These are phyloP conservation scores for Solanum pennellii DNA, from an alignment of 257 asterid species.

Conservation along the genomic window DNA sequence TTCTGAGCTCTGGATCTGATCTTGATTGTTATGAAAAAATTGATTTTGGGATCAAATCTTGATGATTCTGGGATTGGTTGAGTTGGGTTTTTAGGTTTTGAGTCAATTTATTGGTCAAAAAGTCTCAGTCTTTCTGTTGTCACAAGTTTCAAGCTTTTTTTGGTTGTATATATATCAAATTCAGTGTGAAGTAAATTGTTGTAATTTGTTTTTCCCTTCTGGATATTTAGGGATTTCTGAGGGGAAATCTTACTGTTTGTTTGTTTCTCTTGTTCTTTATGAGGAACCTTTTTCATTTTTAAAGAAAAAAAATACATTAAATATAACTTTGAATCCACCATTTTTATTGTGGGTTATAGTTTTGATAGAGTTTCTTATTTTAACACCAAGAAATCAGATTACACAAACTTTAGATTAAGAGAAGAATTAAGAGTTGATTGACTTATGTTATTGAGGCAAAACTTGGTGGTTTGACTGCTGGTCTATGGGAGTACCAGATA, in stretches of 20 bases:
- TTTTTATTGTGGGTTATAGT: slow-evolving; percentile 69
- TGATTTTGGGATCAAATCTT: slow-evolving; percentile 34
- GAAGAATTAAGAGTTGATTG: background rate
- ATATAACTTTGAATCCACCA: slow-evolving; percentile 28
- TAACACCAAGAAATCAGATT: background rate
- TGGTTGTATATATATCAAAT: slow-evolving; percentile 24
- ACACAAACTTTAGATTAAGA: background rate
- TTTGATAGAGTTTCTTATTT: slow-evolving; percentile 26
- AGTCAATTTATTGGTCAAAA: background rate
- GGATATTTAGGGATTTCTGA: slow-evolving; percentile 26
- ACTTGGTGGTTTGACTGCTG: slow-evolving; percentile 22
- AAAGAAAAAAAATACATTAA: slow-evolving; percentile 5
- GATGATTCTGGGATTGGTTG: slow-evolving; percentile 70
- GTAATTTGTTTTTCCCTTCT: slow-evolving; percentile 15
- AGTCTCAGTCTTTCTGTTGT: background rate
- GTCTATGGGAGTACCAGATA: slow-evolving; percentile 66
- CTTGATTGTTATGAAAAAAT: slow-evolving; percentile 30
- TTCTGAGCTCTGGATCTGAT: slow-evolving; percentile 46
- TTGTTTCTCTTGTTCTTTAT: slow-evolving; percentile 12
- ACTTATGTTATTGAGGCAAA: slow-evolving; percentile 1
- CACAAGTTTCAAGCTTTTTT: slow-evolving; percentile 2
- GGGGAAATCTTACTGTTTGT: slow-evolving; percentile 12
- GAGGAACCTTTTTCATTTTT: slow-evolving; percentile 5
- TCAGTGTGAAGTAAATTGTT: slow-evolving; percentile 20
- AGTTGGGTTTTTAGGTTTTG: slow-evolving; percentile 22